Evolutionary conservation across 1,284 basidiomycete species (phyloP).

Genomic region (Ganoderma multipileum): DNA sequence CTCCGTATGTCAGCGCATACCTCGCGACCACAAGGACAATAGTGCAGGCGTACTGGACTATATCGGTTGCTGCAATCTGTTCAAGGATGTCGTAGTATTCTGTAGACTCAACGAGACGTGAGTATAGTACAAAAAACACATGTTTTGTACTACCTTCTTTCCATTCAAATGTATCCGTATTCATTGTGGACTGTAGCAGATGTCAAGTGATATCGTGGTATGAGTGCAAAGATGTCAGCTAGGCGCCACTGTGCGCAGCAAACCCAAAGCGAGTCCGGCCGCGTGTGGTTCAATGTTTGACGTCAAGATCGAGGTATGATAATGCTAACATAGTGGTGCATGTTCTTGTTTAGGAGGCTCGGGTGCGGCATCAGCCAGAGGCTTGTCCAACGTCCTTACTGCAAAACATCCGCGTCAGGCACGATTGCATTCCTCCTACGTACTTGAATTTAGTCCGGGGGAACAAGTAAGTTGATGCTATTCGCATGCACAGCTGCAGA

Average conservation of each 20-base stretch:
- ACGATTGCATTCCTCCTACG: too few relatives aligned
- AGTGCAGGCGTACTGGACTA: slow-evolving; percentile 61
- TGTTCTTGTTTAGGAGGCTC: too few relatives aligned
- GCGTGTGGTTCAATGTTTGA: too few relatives aligned
- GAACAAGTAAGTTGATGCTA: too few relatives aligned
- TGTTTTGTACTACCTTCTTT: slow-evolving; percentile 24
- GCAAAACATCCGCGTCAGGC: too few relatives aligned
- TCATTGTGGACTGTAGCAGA: neutral
- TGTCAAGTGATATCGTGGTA: slow-evolving; percentile 15
- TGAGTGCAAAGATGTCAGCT: neutral
- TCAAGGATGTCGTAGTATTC: slow-evolving; percentile 71
- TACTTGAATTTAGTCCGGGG: too few relatives aligned
- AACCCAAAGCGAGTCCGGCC: too few relatives aligned
- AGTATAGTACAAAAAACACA: slow-evolving; percentile 8
- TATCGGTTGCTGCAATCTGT: slow-evolving; percentile 73
- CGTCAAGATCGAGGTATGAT: too few relatives aligned
- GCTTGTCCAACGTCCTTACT: too few relatives aligned
- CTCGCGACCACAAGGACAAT: neutral
- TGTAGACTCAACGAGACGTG: slow-evolving; percentile 42
- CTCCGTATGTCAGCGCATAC: neutral
- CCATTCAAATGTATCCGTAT: slow-evolving; percentile 21
- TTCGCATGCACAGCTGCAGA: too few relatives aligned
- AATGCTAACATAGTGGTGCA: too few relatives aligned
- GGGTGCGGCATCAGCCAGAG: too few relatives aligned
- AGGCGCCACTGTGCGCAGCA: slow-evolving; percentile 4